Conservation (phyloP, 768 basidiomycete species). For the Suillus lakei region DNA sequence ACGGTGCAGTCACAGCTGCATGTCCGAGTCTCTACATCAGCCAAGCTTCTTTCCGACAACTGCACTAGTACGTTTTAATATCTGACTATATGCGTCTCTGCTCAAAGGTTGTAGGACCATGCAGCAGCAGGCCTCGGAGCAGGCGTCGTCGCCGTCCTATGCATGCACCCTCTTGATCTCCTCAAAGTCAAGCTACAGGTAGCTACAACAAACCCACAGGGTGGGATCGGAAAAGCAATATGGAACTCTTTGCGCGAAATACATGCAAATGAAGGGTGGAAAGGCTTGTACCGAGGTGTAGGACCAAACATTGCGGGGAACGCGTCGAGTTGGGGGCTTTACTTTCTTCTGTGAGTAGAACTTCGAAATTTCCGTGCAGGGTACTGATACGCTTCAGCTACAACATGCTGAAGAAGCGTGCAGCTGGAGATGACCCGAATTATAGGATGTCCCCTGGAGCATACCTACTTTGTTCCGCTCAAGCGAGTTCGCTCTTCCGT, state of each 20-base stretch:
- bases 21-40: slow-evolving; percentile 35
- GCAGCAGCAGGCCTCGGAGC: slow-evolving; percentile 93
- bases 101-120: slow-evolving; percentile 71
- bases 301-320: slow-evolving; percentile 93
- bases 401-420: slow-evolving; percentile 88
- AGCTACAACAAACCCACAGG: slow-evolving; percentile 64
- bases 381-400: slow-evolving; percentile 58
- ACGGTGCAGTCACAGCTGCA: slow-evolving; percentile 18
- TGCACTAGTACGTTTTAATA: slow-evolving; percentile 30
- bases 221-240: slow-evolving; percentile 73
- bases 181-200: slow-evolving; percentile 95
- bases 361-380: slow-evolving; percentile 1
- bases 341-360: slow-evolving; percentile 92
- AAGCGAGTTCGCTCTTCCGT: slow-evolving; percentile 83
- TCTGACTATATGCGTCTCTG: background rate
- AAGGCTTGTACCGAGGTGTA: slow-evolving; percentile 89
- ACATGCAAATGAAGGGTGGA: slow-evolving; percentile 74
- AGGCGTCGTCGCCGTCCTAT: slow-evolving; percentile 88
- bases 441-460: slow-evolving; percentile 73
- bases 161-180: slow-evolving; percentile 97
- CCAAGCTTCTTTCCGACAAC: slow-evolving; percentile 49
- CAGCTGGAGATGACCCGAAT: slow-evolving; percentile 67
- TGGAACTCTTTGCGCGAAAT: slow-evolving; percentile 78
- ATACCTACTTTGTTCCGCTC: slow-evolving; percentile 88
- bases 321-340: slow-evolving; percentile 95